Evolutionary conservation across 495 filamentous ascomycete species (phyloP).

Genomic region (Haplographium delicatum): DNA sequence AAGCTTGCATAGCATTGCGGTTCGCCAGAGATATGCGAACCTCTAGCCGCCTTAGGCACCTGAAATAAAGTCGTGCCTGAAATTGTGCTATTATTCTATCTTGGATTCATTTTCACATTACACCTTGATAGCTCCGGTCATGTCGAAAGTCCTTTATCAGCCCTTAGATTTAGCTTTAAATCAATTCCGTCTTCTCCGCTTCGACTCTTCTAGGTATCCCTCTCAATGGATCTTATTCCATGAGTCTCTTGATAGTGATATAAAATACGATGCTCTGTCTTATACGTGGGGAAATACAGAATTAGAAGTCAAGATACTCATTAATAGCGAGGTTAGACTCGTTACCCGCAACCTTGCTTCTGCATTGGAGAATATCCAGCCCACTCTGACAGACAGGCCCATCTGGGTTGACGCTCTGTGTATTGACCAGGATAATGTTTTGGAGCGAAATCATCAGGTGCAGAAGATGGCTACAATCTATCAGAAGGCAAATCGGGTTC

Average conservation of each 20-base stretch:
- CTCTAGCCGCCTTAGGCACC: too few species aligned
- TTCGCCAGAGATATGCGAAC: too few species aligned
- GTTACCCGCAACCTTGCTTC: background rate
- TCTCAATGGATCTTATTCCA: too few species aligned
- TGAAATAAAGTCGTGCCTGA: too few species aligned
- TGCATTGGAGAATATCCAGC: background rate
- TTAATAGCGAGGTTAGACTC: background rate
- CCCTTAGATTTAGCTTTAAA: too few species aligned
- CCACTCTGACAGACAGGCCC: background rate
- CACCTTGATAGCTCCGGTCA: too few species aligned
- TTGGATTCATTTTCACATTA: too few species aligned
- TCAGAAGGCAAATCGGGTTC: background rate
- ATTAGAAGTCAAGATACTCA: background rate
- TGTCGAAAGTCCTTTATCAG: too few species aligned
- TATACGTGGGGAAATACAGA: background rate
- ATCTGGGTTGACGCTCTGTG: conserved; percentile 29
- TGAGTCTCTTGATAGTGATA: background rate
- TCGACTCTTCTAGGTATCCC: too few species aligned
- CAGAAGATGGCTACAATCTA: conserved; percentile 24
- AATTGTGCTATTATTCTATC: too few species aligned
- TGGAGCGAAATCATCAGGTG: conserved; percentile 24
- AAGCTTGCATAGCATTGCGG: too few species aligned
- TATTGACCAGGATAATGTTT: conserved; percentile 26
- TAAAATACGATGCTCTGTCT: background rate
- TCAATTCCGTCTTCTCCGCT: too few species aligned